Evolutionary conservation across 257 asterid genomes (phyloP).

Genomic region (Verbena officinalis): DNA sequence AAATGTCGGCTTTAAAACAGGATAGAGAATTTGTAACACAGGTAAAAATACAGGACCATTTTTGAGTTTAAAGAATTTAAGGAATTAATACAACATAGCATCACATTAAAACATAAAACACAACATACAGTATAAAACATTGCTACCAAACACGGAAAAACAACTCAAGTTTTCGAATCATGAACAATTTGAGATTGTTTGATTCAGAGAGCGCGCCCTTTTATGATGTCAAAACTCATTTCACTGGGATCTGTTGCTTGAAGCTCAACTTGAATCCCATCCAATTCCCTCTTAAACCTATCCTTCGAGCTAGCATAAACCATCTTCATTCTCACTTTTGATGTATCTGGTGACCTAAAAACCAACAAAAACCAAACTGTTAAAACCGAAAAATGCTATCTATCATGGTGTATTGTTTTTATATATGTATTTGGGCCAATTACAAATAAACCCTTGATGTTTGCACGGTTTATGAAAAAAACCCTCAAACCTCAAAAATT

Average conservation of each 20-base stretch:
- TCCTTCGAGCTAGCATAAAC: slow-evolving; percentile 89
- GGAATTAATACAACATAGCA: slow-evolving; percentile 23
- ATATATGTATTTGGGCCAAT: too few relatives aligned
- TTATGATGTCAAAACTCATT: slow-evolving; percentile 82
- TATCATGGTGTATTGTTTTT: not conserved
- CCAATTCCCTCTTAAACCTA: slow-evolving; percentile 84
- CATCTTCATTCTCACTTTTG: slow-evolving; percentile 91
- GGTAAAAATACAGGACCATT: slow-evolving; percentile 1
- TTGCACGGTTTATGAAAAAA: too few relatives aligned
- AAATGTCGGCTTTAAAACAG: not conserved
- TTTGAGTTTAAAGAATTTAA: slow-evolving; percentile 11
- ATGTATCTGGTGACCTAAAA: slow-evolving; percentile 72
- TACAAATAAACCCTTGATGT: too few relatives aligned
- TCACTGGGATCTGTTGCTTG: slow-evolving; percentile 93
- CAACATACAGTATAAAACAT: not conserved
- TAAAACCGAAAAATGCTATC: too few relatives aligned
- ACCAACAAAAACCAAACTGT: not conserved
- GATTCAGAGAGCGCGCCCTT: slow-evolving; percentile 57
- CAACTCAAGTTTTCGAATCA: slow-evolving; percentile 7
- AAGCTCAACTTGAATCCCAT: slow-evolving; percentile 80
- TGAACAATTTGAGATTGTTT: not conserved
- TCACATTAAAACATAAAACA: slow-evolving; percentile 3
- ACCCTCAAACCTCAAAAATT: too few relatives aligned
- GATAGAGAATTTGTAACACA: not conserved
- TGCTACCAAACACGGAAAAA: slow-evolving; percentile 14